Evolutionary conservation across 805 yeast species (phyloP).

Genomic region (Wickerhamomyces canadensis): DNA sequence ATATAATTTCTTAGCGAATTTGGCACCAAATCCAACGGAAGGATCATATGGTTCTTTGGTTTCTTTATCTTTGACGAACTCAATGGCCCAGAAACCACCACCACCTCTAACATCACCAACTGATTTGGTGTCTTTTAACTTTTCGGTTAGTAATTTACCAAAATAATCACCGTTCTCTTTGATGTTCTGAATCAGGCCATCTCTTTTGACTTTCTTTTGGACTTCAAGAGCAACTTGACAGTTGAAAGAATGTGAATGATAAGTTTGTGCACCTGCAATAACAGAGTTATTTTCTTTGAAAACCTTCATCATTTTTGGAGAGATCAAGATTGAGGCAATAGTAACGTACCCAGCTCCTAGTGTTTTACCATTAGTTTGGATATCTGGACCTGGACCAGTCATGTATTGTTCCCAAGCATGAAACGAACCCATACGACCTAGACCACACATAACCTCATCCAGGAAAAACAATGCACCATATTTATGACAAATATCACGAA

Average conservation of each 20-base stretch:
- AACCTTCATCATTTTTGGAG: constrained; percentile 32
- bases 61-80: constrained; percentile 40
- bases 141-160: constrained; percentile 29
- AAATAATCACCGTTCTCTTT: constrained; percentile 37
- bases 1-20: constrained; percentile 29
- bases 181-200: constrained; percentile 35
- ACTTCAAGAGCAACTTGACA: constrained; percentile 43
- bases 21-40: constrained; percentile 24
- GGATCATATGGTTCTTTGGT: constrained; percentile 42
- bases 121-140: constrained; percentile 26
- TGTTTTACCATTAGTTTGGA: constrained; percentile 43
- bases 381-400: constrained; percentile 39
- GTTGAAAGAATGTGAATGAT: constrained; percentile 41
- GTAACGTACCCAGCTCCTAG: constrained; percentile 44
- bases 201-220: constrained; percentile 33
- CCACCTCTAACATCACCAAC: constrained; percentile 50
- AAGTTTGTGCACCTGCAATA: constrained; percentile 43
- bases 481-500: constrained; percentile 41
- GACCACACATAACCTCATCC: constrained; percentile 54
- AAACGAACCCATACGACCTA: constrained; percentile 45
- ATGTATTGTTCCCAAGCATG: constrained; percentile 39
- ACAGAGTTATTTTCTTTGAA: constrained; percentile 22
- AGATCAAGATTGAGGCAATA: constrained; percentile 37
- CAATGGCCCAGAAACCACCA: constrained; percentile 52
- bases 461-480: constrained; percentile 44